A percentile compares a stretch with the other conserved stretches of the same genome.
These are phyloP conservation scores for Tetrapisispora pingtungensis DNA, from an alignment of 805 yeast genomes.

Conservation along the genomic window DNA sequence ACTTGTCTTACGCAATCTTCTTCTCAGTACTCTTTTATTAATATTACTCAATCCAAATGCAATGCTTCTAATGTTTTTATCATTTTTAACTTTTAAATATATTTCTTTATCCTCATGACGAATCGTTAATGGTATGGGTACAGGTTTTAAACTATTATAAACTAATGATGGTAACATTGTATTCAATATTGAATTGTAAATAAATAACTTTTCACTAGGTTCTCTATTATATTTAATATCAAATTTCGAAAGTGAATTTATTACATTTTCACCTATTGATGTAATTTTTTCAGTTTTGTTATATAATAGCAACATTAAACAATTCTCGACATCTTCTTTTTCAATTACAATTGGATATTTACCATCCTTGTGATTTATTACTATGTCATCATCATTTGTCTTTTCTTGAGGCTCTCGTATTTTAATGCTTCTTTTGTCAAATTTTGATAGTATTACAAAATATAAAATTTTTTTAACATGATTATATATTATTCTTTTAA, in stretches of 20 bases:
- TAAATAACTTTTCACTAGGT: not conserved
- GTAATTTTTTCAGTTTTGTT: not conserved
- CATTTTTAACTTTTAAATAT: not conserved
- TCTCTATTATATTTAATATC: conserved; percentile 9
- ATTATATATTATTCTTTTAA: not conserved
- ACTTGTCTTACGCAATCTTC: not conserved
- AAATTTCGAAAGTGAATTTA: conserved; percentile 16
- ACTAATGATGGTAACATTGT: conserved; percentile 1
- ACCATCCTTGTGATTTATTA: not conserved
- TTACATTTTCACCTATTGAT: conserved; percentile 7
- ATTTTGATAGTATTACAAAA: not conserved
- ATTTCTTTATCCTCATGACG: not conserved
- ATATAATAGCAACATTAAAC: conserved; percentile 5
- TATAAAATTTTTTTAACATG: not conserved
- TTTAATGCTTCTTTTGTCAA: not conserved
- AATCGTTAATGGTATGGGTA: not conserved
- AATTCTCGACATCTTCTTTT: conserved; percentile 9
- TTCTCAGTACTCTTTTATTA: not conserved
- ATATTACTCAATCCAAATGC: not conserved
- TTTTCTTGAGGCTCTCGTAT: not conserved
- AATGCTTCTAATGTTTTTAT: not conserved
- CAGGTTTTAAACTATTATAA: not conserved
- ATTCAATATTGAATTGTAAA: not conserved
- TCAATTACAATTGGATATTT: conserved; percentile 17
- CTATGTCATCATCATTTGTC: conserved; percentile 1